phyloP scores from a whole-genome alignment of 495 filamentous ascomycete species.

The Penicillium nucicola region DNA sequence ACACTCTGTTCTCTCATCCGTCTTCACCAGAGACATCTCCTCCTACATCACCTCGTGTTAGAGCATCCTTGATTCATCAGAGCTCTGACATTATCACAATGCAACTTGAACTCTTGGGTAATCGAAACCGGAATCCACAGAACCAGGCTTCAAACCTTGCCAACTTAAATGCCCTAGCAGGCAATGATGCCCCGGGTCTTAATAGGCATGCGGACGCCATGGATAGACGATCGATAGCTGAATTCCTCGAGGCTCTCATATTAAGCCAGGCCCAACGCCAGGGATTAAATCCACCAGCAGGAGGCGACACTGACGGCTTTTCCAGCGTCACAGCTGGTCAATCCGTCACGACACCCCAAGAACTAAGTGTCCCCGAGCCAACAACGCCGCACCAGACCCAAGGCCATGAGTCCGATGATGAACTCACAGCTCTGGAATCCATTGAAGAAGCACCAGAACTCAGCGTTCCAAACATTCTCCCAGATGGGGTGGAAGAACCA shows the following conservation, averaged over 20 bases:
- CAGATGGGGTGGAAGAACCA: slow-evolving; percentile 38
- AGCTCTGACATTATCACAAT: slow-evolving; percentile 49
- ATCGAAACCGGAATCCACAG: slow-evolving; percentile 31
- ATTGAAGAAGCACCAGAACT: slow-evolving; percentile 8
- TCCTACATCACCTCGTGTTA: slow-evolving; percentile 42
- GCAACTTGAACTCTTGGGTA: slow-evolving; percentile 42
- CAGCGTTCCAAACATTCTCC: slow-evolving; percentile 25
- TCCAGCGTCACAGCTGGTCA: slow-evolving; percentile 19
- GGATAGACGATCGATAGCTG: slow-evolving; percentile 34
- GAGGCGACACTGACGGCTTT: slow-evolving; percentile 21
- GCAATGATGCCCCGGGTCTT: slow-evolving; percentile 11
- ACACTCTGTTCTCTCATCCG: slow-evolving; percentile 42
- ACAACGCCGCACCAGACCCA: slow-evolving; percentile 5
- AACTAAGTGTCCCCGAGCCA: slow-evolving; percentile 2
- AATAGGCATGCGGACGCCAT: slow-evolving; percentile 9
- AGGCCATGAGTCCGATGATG: neutral
- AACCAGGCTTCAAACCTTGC: slow-evolving; percentile 6
- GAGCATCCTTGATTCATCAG: slow-evolving; percentile 45
- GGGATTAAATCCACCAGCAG: neutral
- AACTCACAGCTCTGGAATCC: slow-evolving; percentile 1
- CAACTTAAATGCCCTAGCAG: slow-evolving; percentile 14
- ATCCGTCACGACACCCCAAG: slow-evolving; percentile 16
- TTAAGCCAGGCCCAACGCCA: slow-evolving; percentile 26
- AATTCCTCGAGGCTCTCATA: slow-evolving; percentile 37
- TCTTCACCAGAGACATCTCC: slow-evolving; percentile 43